Evolutionary conservation across 768 basidiomycete species (phyloP).

Genomic region (Candolleomyces eurysporus): DNA sequence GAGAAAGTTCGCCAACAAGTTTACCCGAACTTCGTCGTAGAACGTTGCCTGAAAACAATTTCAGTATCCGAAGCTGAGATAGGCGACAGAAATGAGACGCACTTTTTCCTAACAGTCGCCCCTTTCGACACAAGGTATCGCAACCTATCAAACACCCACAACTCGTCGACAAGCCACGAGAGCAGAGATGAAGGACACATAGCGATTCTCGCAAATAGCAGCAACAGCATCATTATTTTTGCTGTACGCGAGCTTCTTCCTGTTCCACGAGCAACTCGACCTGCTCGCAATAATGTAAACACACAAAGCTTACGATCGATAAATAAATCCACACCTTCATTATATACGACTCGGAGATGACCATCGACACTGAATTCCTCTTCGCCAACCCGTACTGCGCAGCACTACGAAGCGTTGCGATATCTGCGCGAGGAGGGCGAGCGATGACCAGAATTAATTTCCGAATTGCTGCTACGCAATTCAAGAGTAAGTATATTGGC

Average conservation of each 20-base stretch:
- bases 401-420: too few relatives aligned
- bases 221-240: conserved; percentile 72
- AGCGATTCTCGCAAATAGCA: conserved; percentile 84
- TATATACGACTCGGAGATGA: conserved; percentile 78
- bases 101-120: too few relatives aligned
- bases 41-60: conserved; percentile 56
- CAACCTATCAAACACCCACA: conserved; percentile 47
- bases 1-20: conserved; percentile 15
- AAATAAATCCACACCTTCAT: conserved; percentile 60
- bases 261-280: conserved; percentile 83
- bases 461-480: too few relatives aligned
- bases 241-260: conserved; percentile 88
- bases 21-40: conserved; percentile 83
- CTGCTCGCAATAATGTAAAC: conserved; percentile 30
- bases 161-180: conserved; percentile 11
- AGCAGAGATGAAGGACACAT: not conserved
- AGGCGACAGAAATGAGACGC: conserved; percentile 23
- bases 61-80: conserved; percentile 6
- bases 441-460: too few relatives aligned
- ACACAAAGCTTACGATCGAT: not conserved
- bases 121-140: too few relatives aligned
- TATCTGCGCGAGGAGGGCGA: too few relatives aligned
- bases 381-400: too few relatives aligned
- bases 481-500: too few relatives aligned
- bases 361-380: too few relatives aligned